Evolutionary conservation across 2,329 filamentous ascomycete genomes (phyloP).

Genomic region (Cladophialophora carrionii): DNA sequence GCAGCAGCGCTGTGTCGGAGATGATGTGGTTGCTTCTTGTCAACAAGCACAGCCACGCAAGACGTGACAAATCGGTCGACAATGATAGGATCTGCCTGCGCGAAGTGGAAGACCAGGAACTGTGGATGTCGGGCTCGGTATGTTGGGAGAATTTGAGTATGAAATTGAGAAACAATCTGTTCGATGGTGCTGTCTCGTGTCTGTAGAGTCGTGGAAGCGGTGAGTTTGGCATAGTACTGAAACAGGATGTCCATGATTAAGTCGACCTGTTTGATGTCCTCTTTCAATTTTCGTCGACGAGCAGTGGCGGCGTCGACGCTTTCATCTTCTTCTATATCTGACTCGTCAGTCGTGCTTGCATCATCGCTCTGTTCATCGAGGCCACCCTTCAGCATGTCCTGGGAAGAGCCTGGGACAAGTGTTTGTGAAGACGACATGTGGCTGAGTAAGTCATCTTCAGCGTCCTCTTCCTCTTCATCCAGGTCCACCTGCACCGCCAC

Average conservation of each 20-base stretch:
- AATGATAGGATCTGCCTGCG: constrained; percentile 76
- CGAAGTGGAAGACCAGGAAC: constrained; percentile 94
- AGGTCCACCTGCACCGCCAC: constrained; percentile 93
- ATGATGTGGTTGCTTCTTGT: constrained; percentile 69
- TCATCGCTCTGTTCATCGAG: constrained; percentile 48
- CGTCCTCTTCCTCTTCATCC: constrained; percentile 88
- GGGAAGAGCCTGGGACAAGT: constrained; percentile 39
- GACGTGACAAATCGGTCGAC: constrained; percentile 81
- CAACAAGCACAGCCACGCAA: constrained; percentile 72
- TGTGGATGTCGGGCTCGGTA: constrained; percentile 92
- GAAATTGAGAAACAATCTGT: constrained; percentile 81
- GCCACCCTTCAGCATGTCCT: constrained; percentile 56
- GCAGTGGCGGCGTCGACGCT: constrained; percentile 53
- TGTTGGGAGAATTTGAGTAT: constrained; percentile 83
- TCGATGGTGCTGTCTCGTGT: constrained; percentile 74
- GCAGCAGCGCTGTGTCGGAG: constrained; percentile 83
- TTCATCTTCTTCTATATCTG: constrained; percentile 68
- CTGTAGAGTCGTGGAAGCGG: constrained; percentile 50
- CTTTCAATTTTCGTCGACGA: constrained; percentile 71
- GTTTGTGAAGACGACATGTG: constrained; percentile 47
- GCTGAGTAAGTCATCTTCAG: constrained; percentile 72
- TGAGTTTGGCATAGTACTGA: constrained; percentile 69
- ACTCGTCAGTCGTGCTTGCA: constrained; percentile 60
- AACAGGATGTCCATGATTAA: constrained; percentile 87
- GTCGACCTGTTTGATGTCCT: constrained; percentile 89